Percentiles rank a stretch among this genome's conserved stretches.
These are phyloP conservation scores for Mrakia hoshinonis DNA, from an alignment of 768 basidiomycete genomes.

Conservation along the genomic window DNA sequence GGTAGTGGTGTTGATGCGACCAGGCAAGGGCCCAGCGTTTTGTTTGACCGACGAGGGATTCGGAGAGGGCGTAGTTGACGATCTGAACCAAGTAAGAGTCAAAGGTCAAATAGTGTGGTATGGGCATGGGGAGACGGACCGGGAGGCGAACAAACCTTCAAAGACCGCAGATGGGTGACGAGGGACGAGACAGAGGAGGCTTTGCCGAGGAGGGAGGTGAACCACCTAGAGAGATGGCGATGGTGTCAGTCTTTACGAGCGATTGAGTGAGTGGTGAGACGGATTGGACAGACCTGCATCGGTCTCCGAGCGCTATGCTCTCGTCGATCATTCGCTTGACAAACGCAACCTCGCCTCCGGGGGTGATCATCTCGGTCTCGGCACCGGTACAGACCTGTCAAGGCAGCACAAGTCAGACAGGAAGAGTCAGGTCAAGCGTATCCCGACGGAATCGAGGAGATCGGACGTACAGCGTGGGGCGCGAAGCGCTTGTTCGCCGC, in stretches of 20 bases:
- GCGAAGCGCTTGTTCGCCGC: constrained; percentile 55
- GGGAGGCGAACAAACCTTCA: constrained; percentile 41
- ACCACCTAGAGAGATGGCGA: constrained; percentile 60
- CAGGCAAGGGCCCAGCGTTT: constrained; percentile 87
- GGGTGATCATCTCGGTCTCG: constrained; percentile 76
- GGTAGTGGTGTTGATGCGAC: constrained; percentile 57
- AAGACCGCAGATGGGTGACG: constrained; percentile 49
- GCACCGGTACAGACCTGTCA: constrained; percentile 74
- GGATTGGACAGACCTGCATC: constrained; percentile 47
- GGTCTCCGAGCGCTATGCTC: constrained; percentile 45
- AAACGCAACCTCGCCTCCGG: constrained; percentile 76
- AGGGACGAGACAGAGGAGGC: constrained; percentile 61
- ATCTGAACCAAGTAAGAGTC: constrained; percentile 48
- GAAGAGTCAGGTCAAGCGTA: neutral
- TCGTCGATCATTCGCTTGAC: constrained; percentile 69
- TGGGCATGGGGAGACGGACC: neutral
- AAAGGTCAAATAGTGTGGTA: too few species aligned
- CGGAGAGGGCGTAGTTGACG: constrained; percentile 73
- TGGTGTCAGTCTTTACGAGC: neutral
- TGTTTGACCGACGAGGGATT: constrained; percentile 78
- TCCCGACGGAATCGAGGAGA: neutral
- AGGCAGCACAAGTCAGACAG: neutral
- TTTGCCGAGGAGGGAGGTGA: constrained; percentile 85
- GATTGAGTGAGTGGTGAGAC: neutral
- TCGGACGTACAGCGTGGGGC: constrained; percentile 58